Conservation (phyloP, 2,329 filamentous ascomycete genomes). For the Colletotrichum melonis region DNA sequence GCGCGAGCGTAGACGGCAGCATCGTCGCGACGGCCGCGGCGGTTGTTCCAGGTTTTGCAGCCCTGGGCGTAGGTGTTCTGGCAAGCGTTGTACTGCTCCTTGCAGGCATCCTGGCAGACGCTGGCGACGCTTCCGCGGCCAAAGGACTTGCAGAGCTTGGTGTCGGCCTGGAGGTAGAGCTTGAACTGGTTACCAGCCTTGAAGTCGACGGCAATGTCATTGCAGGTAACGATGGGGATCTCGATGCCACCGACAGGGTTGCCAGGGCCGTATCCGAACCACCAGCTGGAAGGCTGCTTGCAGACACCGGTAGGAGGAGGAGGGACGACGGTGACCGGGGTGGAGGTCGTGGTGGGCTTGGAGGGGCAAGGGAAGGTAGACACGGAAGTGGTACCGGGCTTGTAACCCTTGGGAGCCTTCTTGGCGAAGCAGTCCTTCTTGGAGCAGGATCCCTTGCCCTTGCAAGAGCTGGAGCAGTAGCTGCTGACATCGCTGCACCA, state of each 20-base stretch:
- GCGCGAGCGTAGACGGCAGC: slow-evolving; percentile 27
- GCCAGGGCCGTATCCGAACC: slow-evolving; percentile 75
- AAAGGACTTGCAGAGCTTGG: slow-evolving; percentile 57
- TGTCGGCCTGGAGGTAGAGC: slow-evolving; percentile 59
- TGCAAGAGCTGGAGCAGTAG: slow-evolving; percentile 56
- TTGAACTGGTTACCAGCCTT: slow-evolving; percentile 58
- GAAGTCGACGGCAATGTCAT: slow-evolving; percentile 59
- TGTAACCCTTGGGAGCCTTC: slow-evolving; percentile 51
- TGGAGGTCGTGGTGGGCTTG: slow-evolving; percentile 42
- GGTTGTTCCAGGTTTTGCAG: slow-evolving; percentile 50
- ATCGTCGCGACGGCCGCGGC: slow-evolving; percentile 21
- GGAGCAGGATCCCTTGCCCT: slow-evolving; percentile 47
- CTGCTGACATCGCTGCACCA: slow-evolving; percentile 60
- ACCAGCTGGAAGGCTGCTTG: slow-evolving; percentile 64
- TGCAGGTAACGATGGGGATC: slow-evolving; percentile 65
- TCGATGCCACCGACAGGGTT: slow-evolving; percentile 64
- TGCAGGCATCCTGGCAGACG: slow-evolving; percentile 65
- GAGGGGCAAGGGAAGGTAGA: slow-evolving; percentile 40
- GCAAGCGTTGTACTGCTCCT: slow-evolving; percentile 63
- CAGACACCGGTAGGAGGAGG: slow-evolving; percentile 64
- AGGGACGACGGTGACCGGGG: slow-evolving; percentile 47
- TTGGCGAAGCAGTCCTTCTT: slow-evolving; percentile 57
- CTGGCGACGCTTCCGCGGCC: slow-evolving; percentile 46
- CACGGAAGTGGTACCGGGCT: slow-evolving; percentile 43
- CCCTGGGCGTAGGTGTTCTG: slow-evolving; percentile 60